Base-by-base conservation (phyloP, 164 flowering plant species). In the Vitis cinerea region DNA sequence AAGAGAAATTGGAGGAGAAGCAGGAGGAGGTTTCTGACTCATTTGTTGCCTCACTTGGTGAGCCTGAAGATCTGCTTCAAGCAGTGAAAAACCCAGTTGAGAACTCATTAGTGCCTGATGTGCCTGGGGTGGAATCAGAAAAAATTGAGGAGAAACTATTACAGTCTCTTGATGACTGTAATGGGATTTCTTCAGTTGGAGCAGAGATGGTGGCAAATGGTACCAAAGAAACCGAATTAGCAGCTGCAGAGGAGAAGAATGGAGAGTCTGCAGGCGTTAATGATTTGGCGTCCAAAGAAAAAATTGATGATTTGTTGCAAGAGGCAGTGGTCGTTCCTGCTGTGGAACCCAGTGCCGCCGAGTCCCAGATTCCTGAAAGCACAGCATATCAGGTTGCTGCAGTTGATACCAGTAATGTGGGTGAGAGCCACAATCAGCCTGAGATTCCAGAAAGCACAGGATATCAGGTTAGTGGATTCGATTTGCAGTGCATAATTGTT, bases 371-470 rank as follows among this genome's bases (percentile, higher is more conserved):
- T 3, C 4, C 44, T 37, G 44, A 37, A 37, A 37, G 6, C 44
- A 37, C 44, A 37, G 44, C 65, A 31, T 2, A 69, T 10, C 48
- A 65, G 17, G 30, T 3, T 14, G 55, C 44, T 53, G 65, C 3
- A 1, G 66, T 19, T 30, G 59, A 61, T 13, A 59, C 62, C 15
- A 31, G 15, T 37, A 59, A 67, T 63, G 57, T 51, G 4, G 13
- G 37, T 54, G 67, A 53, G 52, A 12, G 8, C 16, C 14, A 19
- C 19, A 10, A n/a, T 31, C 52, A 71, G 54, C 27, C 51, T 27
- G 62, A 68, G 66, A 58, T 57, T 56, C 31, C 72, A 29, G 72
- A 50, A 27, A 68, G 71, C 67, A 66, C 63, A 16, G 73, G 31
- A 65, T 60, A 65, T 70, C 78, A 44, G 53, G 74, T 75, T 3